phyloP scores from a whole-genome alignment of 2,329 filamentous ascomycete genomes.

The Zymoseptoria crescenta region DNA sequence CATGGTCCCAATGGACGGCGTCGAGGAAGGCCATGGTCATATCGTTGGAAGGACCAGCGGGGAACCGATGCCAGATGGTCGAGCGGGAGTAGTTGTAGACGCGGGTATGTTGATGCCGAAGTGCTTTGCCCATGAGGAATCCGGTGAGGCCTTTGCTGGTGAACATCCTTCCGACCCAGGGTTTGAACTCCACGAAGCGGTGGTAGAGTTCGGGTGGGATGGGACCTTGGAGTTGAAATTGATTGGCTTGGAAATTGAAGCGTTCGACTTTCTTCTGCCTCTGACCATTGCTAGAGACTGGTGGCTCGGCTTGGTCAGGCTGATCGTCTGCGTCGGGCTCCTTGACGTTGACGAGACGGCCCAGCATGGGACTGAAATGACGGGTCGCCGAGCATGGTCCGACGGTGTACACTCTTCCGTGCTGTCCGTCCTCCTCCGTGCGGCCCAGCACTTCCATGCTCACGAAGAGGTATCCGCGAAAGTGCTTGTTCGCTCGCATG shows the following conservation, averaged over 20 bases:
- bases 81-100: constrained; percentile 80
- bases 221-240: constrained; percentile 79
- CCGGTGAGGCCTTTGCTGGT: constrained; percentile 68
- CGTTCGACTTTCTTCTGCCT: constrained; percentile 53
- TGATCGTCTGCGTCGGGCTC: constrained; percentile 41
- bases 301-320: constrained; percentile 7
- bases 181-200: constrained; percentile 85
- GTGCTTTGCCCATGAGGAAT: constrained; percentile 69
- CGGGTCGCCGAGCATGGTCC: constrained; percentile 70
- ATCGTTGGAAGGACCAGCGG: constrained; percentile 52
- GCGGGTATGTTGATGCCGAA: constrained; percentile 82
- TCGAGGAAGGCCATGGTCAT: constrained; percentile 75
- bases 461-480: constrained; percentile 63
- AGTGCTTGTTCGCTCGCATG: constrained; percentile 53
- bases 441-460: constrained; percentile 71
- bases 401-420: constrained; percentile 68
- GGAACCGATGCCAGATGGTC: constrained; percentile 64
- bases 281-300: constrained; percentile 10
- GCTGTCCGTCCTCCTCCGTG: constrained; percentile 53
- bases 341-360: constrained; percentile 63
- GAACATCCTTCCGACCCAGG: constrained; percentile 86
- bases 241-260: constrained; percentile 78
- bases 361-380: constrained; percentile 84
- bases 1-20: constrained; percentile 78
- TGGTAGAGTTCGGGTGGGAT: constrained; percentile 77